Conservation (phyloP, 192 early-diverging fungal species). For the Cladochytrium replicatum region DNA sequence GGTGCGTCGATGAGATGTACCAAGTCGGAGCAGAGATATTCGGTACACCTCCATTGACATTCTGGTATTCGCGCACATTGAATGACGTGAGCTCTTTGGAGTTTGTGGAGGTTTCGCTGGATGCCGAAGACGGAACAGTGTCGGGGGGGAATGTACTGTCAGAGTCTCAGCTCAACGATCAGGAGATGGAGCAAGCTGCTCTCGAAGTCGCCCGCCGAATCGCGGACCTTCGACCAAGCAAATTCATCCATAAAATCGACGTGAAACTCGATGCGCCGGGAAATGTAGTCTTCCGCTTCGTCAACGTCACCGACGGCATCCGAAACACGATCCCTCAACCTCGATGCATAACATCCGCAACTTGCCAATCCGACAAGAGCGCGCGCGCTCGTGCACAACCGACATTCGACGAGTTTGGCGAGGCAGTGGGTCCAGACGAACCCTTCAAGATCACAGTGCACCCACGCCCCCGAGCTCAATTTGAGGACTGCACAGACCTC, state of each 20-base stretch:
- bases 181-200: no score
- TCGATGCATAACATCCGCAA: no score
- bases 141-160: no score
- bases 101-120: no score
- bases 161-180: no score
- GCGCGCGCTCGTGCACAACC: no score
- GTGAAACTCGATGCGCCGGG: background rate
- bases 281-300: background rate
- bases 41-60: slow-evolving; percentile 15
- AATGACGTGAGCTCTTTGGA: slow-evolving; percentile 1
- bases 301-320: background rate
- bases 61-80: slow-evolving; percentile 16
- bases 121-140: no score
- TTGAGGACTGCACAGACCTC: background rate
- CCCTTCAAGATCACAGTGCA: background rate
- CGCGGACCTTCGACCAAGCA: no score
- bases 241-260: no score
- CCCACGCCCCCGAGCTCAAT: background rate
- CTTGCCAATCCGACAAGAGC: no score
- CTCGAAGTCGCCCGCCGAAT: no score
- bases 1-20: slow-evolving; percentile 22
- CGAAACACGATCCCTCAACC: background rate
- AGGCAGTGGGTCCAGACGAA: background rate
- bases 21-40: slow-evolving; percentile 6
- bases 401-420: background rate